Percentiles rank a stretch among this genome's conserved stretches.
Conservation (phyloP, 1,284 basidiomycete species). For the Amylostereum chailletii region DNA sequence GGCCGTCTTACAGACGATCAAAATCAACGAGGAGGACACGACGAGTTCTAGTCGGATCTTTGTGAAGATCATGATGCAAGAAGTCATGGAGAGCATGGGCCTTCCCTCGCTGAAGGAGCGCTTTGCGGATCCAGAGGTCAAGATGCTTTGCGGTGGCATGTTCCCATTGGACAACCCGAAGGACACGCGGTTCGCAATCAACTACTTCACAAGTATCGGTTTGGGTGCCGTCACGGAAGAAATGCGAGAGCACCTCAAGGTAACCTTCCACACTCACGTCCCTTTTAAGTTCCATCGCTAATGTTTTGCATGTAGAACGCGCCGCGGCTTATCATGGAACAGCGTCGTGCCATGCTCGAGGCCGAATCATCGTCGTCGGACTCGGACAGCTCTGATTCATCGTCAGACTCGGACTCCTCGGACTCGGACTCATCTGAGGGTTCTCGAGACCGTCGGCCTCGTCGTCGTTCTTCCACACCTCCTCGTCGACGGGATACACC, state of each 20-base stretch:
- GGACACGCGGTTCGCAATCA: slow-evolving; percentile 96
- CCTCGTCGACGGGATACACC: neutral
- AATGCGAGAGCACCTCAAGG: slow-evolving; percentile 94
- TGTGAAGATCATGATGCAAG: slow-evolving; percentile 92
- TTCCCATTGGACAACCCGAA: slow-evolving; percentile 97
- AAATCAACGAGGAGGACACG: slow-evolving; percentile 97
- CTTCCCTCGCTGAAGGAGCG: slow-evolving; percentile 76
- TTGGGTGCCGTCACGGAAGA: slow-evolving; percentile 88
- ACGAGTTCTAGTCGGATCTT: slow-evolving; percentile 96
- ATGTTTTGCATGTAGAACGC: slow-evolving; percentile 55
- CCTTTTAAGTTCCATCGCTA: slow-evolving; percentile 4
- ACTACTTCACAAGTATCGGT: slow-evolving; percentile 94
- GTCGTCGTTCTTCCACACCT: slow-evolving; percentile 2
- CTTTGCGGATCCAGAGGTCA: slow-evolving; percentile 82
- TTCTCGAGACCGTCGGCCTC: slow-evolving; percentile 4
- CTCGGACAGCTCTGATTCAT: slow-evolving; percentile 29
- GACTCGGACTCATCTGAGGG: slow-evolving; percentile 26
- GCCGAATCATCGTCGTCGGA: slow-evolving; percentile 62
- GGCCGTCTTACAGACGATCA: slow-evolving; percentile 78
- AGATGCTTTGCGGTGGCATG: slow-evolving; percentile 70
- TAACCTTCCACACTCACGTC: slow-evolving; percentile 25
- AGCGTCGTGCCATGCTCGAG: slow-evolving; percentile 78
- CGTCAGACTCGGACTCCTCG: slow-evolving; percentile 28
- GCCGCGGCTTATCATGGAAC: slow-evolving; percentile 85
- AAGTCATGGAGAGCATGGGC: slow-evolving; percentile 92